Percentiles rank a stretch among this genome's conserved stretches.
These are phyloP conservation scores for Thelonectria blattea DNA, from an alignment of 2,329 filamentous ascomycete genomes.

Conservation along the genomic window DNA sequence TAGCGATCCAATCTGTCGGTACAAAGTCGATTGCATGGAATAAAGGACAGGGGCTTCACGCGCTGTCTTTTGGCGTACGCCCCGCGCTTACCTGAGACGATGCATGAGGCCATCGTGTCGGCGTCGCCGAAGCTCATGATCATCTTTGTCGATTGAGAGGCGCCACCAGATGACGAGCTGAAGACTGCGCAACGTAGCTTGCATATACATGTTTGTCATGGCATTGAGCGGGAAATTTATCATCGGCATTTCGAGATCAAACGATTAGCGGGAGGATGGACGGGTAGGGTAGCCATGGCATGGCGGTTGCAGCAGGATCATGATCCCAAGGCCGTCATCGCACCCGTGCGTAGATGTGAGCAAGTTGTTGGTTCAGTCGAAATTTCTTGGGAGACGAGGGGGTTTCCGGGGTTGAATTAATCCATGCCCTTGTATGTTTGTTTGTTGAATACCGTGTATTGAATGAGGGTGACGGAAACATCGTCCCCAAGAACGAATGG, in stretches of 20 bases:
- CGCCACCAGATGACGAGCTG: background rate
- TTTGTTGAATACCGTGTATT: background rate
- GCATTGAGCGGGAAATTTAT: background rate
- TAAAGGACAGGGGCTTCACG: constrained; percentile 13
- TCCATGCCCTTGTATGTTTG: background rate
- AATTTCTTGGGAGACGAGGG: background rate
- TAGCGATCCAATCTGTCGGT: constrained; percentile 10
- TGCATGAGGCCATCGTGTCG: constrained; percentile 11
- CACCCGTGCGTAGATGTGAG: background rate
- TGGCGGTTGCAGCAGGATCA: background rate
- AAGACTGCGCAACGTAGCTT: background rate
- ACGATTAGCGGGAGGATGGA: background rate
- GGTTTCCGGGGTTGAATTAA: background rate
- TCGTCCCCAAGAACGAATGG: too few relatives aligned
- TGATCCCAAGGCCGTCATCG: background rate
- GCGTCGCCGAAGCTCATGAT: constrained; percentile 10
- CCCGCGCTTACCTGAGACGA: background rate
- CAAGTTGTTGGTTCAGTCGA: background rate
- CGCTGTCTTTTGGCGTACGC: background rate
- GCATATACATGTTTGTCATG: background rate
- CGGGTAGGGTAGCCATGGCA: background rate
- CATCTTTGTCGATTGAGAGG: constrained; percentile 11
- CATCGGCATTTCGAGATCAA: background rate
- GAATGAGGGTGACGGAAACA: background rate
- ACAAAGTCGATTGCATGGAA: constrained; percentile 8